Evolutionary conservation across 2,329 filamentous ascomycete genomes (phyloP).

Genomic region (Fusarium equiseti): DNA sequence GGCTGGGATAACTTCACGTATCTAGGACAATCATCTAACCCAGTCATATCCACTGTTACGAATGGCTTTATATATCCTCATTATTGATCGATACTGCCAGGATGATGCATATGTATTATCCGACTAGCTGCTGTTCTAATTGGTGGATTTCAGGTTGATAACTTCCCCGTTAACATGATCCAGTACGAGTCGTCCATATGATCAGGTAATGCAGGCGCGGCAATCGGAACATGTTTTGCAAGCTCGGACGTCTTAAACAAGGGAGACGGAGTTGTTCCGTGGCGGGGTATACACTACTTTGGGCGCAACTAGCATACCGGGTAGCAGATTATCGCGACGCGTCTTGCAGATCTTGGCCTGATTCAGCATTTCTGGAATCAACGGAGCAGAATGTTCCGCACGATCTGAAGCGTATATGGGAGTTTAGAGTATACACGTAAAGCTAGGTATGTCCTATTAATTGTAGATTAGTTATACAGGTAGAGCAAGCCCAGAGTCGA

Average conservation of each 20-base stretch:
- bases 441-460: not conserved
- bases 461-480: not conserved
- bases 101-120: not conserved
- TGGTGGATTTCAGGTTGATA: not conserved
- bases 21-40: not conserved
- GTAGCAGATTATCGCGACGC: not conserved
- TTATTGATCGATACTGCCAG: too few relatives aligned
- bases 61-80: not conserved
- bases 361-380: not conserved
- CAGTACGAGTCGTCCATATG: not conserved
- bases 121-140: not conserved
- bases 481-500: not conserved
- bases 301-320: not conserved
- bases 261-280: conserved; percentile 13
- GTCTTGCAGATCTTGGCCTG: not conserved
- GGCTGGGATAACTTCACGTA: not conserved
- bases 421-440: not conserved
- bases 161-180: not conserved
- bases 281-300: conserved; percentile 15
- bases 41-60: not conserved
- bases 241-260: not conserved
- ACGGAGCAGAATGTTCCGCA: not conserved
- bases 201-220: not conserved
- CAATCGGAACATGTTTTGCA: not conserved
- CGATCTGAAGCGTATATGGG: not conserved